Conservation (phyloP, 495 filamentous ascomycete genomes). For the Annulohypoxylon nitens region DNA sequence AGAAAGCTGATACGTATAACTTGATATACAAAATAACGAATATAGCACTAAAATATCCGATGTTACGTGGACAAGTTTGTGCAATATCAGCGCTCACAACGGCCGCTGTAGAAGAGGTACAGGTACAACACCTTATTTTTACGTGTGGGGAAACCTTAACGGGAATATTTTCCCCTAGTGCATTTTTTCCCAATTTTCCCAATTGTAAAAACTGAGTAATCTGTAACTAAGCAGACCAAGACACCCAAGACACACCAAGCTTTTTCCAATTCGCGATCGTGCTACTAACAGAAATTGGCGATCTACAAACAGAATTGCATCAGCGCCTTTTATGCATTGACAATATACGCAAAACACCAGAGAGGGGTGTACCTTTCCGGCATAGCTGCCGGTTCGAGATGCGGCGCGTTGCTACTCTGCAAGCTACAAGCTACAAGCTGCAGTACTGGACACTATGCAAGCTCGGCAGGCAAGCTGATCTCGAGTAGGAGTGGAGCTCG, state of each 20-base stretch:
- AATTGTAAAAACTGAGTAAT: conserved; percentile 12
- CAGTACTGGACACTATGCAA: neutral
- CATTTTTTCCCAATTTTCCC: neutral
- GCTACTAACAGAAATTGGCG: neutral
- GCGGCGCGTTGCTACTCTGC: conserved; percentile 34
- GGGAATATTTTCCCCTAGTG: neutral
- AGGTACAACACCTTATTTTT: neutral
- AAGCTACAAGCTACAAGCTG: conserved; percentile 1
- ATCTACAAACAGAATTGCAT: conserved; percentile 18
- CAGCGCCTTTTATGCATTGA: conserved; percentile 21
- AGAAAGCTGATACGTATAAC: neutral
- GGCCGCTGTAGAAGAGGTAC: neutral
- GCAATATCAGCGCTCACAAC: neutral
- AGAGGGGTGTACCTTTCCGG: conserved; percentile 23
- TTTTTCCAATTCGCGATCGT: conserved; percentile 1
- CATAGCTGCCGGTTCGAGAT: conserved; percentile 38
- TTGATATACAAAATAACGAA: neutral
- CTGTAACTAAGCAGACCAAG: conserved; percentile 8
- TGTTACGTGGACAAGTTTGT: conserved; percentile 1
- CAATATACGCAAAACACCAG: conserved; percentile 35
- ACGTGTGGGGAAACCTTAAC: conserved; percentile 2
- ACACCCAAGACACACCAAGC: neutral
- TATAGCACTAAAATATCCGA: neutral
- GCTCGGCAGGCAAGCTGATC: conserved; percentile 12
- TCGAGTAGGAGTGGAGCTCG: conserved; percentile 28